Evolutionary conservation across 345 rosid genomes (phyloP), one percentile per base, ranked within the genome.

Genomic region (Eucalyptus coolabah): DNA sequence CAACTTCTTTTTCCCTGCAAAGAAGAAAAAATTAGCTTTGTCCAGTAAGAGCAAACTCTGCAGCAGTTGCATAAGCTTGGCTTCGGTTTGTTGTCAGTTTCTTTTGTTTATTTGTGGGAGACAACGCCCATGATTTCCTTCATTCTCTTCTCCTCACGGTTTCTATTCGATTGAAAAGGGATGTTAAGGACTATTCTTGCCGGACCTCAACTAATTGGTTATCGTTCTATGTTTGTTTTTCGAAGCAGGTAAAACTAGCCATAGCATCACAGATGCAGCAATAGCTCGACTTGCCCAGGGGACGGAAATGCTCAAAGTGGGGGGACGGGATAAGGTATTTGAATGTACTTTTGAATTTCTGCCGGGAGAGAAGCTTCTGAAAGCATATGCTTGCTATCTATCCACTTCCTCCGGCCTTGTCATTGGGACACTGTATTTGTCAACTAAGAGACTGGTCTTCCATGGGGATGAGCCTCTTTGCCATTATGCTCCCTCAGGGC

Each of bases 281-380:
- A 90, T 95, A 96, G 96, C 97, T 65, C 95, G 97, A 93, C 93
- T 97, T 88, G 24, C 95, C 88, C 97, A 96, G 86, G 99, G 97
- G 69, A 94, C 97, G 63, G 96, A 93, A 91, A 91, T 96, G 85
- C 87, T 97, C 15, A 85, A 94, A 18, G 97, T 93, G 94, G 99
- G 99, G 93, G 99, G 99, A 65, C 92, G 93, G 85, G 95, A 95
- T 40, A 96, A 92, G 93, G 92, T 96, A 88, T 97, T 96, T 91
- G 94, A 92, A 89, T 95, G 92, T 45, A 94, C 94, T 45, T 97
- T 97, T 91, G 94, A 93, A 81, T 1, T 47, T 47, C 50, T 47
- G 14, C 50, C 50, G 50, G 14, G 50, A 47, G 50, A 47, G 50
- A 47, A 47, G 50, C 50, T 47, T 47, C 50, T 47, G 14, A 47